Conservation (phyloP, 139 green algal species). For the Haematococcus lacustris region DNA sequence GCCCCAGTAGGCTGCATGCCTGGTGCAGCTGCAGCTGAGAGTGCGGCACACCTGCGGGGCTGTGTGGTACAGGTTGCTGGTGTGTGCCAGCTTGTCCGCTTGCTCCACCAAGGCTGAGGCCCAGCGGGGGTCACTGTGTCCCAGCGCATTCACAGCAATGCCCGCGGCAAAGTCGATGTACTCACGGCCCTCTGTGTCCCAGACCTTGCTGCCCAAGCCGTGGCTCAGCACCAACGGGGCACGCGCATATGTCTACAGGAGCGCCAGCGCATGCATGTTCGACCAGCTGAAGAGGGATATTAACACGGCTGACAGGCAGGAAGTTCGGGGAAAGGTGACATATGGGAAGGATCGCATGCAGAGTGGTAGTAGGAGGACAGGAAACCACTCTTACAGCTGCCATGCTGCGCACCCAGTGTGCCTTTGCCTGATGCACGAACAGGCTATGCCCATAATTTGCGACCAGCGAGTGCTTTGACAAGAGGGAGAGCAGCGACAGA, state of each 20-base stretch:
- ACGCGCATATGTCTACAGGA: constrained; percentile 75
- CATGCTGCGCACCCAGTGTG: too few species aligned
- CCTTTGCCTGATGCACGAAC: too few species aligned
- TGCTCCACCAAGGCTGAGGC: constrained; percentile 74
- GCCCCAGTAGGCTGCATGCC: too few species aligned
- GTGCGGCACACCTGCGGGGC: constrained; percentile 40
- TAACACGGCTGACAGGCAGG: too few species aligned
- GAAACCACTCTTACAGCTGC: too few species aligned
- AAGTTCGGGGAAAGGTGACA: too few species aligned
- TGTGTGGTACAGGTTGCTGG: constrained; percentile 96
- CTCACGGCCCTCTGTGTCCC: constrained; percentile 66
- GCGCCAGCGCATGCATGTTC: not conserved
- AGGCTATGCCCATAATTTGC: too few species aligned
- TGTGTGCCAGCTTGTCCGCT: constrained; percentile 76
- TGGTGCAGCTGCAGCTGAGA: too few species aligned
- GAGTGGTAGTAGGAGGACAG: too few species aligned
- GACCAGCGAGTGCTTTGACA: not conserved
- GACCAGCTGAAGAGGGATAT: too few species aligned
- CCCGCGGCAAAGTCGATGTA: constrained; percentile 96
- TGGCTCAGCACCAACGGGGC: constrained; percentile 69
- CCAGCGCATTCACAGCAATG: constrained; percentile 96
- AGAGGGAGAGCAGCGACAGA: not conserved
- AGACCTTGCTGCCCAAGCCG: constrained; percentile 73
- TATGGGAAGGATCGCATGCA: too few species aligned
- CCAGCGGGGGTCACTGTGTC: constrained; percentile 82